Percentiles rank a stretch among this genome's conserved stretches.
These are phyloP conservation scores for Sugiyamaella smithiae DNA, from an alignment of 805 yeast genomes.

Conservation along the genomic window DNA sequence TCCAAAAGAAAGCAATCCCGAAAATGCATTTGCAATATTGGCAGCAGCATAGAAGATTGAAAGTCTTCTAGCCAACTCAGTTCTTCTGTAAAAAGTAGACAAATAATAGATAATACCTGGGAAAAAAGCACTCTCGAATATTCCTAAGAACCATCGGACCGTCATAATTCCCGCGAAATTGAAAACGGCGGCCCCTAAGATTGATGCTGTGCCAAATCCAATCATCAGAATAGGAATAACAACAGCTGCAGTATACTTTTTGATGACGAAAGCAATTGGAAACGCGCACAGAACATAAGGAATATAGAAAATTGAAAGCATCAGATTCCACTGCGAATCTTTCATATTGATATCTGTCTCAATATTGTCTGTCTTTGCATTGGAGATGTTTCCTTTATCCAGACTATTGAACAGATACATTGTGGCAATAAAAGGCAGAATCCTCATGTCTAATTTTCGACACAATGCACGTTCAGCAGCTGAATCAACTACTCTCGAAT, in stretches of 20 bases:
- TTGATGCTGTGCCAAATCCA: conserved; percentile 43
- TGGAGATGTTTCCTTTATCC: conserved; percentile 51
- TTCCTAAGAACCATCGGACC: conserved; percentile 49
- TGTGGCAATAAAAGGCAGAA: conserved; percentile 45
- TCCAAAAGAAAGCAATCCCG: conserved; percentile 54
- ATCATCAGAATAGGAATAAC: conserved; percentile 46
- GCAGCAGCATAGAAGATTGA: conserved; percentile 52
- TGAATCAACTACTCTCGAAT: conserved; percentile 22
- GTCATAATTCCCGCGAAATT: conserved; percentile 46
- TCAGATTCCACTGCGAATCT: conserved; percentile 45
- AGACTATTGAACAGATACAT: conserved; percentile 49
- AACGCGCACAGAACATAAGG: conserved; percentile 47
- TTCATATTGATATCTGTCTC: conserved; percentile 41
- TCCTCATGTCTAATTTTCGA: conserved; percentile 43
- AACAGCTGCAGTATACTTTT: conserved; percentile 43
- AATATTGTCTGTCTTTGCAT: conserved; percentile 49
- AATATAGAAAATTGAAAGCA: conserved; percentile 46
- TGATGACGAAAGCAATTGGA: conserved; percentile 40
- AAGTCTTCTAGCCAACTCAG: conserved; percentile 48
- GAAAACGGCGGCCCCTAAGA: conserved; percentile 40
- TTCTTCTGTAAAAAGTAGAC: conserved; percentile 46
- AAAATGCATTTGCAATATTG: conserved; percentile 55
- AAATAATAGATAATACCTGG: conserved; percentile 49
- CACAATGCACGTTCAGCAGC: conserved; percentile 27
- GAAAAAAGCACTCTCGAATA: conserved; percentile 51